Conservation (phyloP, 495 filamentous ascomycete genomes). For the Schizothecium vesticola region DNA sequence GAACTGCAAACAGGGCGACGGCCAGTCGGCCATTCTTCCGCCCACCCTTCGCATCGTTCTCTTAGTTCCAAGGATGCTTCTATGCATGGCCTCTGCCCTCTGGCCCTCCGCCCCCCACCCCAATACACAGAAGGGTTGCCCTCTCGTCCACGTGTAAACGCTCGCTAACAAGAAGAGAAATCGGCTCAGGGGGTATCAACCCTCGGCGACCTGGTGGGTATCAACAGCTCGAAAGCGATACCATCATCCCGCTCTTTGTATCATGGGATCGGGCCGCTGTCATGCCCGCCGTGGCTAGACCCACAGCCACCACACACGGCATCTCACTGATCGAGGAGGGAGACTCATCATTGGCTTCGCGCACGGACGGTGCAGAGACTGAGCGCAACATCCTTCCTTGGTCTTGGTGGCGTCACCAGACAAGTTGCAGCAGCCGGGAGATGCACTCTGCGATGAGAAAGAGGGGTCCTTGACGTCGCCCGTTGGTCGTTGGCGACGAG, state of each 20-base stretch:
- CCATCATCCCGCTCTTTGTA: background rate
- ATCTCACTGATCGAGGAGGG: background rate
- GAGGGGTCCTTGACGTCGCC: background rate
- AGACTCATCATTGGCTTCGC: constrained; percentile 12
- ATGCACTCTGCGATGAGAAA: background rate
- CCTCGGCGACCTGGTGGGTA: background rate
- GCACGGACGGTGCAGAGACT: constrained; percentile 20
- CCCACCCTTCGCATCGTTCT: background rate
- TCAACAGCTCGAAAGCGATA: background rate
- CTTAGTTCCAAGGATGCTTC: constrained; percentile 1
- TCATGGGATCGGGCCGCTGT: background rate
- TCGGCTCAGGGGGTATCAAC: background rate
- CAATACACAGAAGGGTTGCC: background rate
- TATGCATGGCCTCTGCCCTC: background rate
- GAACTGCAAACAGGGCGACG: background rate
- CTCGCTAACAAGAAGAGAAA: background rate
- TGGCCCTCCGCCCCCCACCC: background rate
- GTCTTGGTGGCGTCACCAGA: constrained; percentile 13
- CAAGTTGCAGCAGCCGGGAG: background rate
- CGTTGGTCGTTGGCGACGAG: too few relatives aligned
- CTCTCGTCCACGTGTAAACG: background rate
- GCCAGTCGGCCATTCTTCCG: background rate
- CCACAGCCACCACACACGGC: constrained; percentile 4
- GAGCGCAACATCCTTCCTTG: constrained; percentile 11
- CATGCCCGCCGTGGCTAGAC: constrained; percentile 3